phyloP scores from a whole-genome alignment of 163 green algal genomes.

The Chlamydomonas reinhardtii region DNA sequence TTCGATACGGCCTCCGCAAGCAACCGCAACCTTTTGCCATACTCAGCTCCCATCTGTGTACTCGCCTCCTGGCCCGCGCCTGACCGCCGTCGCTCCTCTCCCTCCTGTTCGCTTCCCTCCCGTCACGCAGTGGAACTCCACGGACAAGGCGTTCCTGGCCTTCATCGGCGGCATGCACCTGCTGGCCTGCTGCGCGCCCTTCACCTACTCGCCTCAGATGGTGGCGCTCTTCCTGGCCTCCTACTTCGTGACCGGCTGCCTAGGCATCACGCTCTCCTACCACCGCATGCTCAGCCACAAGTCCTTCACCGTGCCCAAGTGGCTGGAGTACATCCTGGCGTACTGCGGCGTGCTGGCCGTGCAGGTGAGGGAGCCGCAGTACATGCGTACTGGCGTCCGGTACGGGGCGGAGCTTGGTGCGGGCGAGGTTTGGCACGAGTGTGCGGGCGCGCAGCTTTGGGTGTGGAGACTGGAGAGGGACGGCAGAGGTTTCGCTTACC shows the following conservation, averaged over 20 bases:
- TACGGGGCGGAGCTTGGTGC: too few species aligned
- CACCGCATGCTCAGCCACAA: conserved; percentile 72
- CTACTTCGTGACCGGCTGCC: conserved; percentile 90
- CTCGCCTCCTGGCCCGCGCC: not conserved
- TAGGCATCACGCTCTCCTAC: conserved; percentile 97
- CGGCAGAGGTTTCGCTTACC: too few species aligned
- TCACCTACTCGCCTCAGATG: conserved; percentile 87
- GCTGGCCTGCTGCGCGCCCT: conserved; percentile 85
- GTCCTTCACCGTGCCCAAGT: conserved; percentile 81
- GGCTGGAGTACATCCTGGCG: conserved; percentile 97
- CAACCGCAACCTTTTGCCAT: too few species aligned
- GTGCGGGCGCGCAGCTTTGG: too few species aligned
- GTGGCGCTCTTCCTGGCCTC: conserved; percentile 76
- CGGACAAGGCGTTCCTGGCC: conserved; percentile 85
- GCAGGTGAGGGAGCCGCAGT: conserved; percentile 70
- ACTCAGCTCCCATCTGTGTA: too few species aligned
- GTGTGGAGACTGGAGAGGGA: too few species aligned
- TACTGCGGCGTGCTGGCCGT: conserved; percentile 98
- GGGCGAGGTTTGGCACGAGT: too few species aligned
- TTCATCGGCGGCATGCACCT: conserved; percentile 93
- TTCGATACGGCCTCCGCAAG: too few species aligned
- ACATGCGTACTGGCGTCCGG: too few species aligned
- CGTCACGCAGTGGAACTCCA: conserved; percentile 78
- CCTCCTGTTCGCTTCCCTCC: conserved; percentile 44
- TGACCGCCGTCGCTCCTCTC: not conserved